Conservation (phyloP, 495 filamentous ascomycete species). For the Oidiodendron maius region DNA sequence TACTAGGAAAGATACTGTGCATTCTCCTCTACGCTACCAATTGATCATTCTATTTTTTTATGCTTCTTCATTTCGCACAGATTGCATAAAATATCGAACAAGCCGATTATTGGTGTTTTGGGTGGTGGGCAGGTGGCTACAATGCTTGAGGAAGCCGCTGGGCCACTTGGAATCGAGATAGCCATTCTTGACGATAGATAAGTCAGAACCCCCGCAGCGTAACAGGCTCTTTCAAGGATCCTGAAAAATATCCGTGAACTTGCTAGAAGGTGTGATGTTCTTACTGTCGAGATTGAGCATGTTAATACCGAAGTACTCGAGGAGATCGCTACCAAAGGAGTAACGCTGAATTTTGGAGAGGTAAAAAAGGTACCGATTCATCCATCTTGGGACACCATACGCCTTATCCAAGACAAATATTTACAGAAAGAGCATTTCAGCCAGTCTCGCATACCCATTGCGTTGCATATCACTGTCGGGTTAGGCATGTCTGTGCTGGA, state of each 20-base stretch:
- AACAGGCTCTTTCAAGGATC: slow-evolving; percentile 78
- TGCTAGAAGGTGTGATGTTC: slow-evolving; percentile 69
- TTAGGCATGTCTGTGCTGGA: no score
- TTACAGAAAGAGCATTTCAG: slow-evolving; percentile 80
- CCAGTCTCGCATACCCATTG: slow-evolving; percentile 61
- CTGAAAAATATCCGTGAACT: slow-evolving; percentile 69
- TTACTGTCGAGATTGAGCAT: slow-evolving; percentile 98
- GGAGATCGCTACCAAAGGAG: no score
- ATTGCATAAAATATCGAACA: no score
- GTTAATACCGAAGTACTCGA: slow-evolving; percentile 87
- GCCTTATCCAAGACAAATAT: slow-evolving; percentile 94
- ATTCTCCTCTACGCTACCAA: no score
- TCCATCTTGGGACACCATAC: slow-evolving; percentile 83
- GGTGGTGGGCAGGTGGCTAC: slow-evolving; percentile 84
- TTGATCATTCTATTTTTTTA: no score
- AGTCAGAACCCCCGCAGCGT: slow-evolving; percentile 70
- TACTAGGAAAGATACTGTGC: no score
- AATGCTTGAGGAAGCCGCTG: slow-evolving; percentile 90
- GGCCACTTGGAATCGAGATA: slow-evolving; percentile 75
- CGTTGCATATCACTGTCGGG: slow-evolving; percentile 58
- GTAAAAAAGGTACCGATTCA: slow-evolving; percentile 58
- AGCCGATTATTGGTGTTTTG: slow-evolving; percentile 66
- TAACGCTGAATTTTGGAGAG: no score
- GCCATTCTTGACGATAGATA: slow-evolving; percentile 83
- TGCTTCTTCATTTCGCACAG: no score